A percentile compares a stretch with the other conserved stretches of the same genome.
Conservation (phyloP, 352 stramenopile species). For the Pythium dissimile region DNA sequence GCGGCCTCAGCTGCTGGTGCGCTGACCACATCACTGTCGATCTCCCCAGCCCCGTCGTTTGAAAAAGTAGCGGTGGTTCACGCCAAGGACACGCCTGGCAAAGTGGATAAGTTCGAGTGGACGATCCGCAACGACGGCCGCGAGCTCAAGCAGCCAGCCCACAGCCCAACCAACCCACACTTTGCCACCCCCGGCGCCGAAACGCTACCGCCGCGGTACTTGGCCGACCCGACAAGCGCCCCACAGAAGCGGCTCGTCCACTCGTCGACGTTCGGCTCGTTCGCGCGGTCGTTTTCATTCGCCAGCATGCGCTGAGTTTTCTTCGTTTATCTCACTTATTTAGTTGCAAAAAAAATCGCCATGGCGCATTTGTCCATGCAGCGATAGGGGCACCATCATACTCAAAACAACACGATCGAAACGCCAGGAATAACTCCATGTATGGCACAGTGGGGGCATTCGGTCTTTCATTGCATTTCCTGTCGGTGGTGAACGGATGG, state of each 20-base stretch:
- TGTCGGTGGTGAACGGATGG: too few species aligned
- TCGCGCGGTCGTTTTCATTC: slow-evolving; percentile 78
- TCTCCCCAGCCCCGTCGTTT: slow-evolving; percentile 56
- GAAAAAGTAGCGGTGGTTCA: slow-evolving; percentile 55
- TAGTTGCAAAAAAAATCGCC: too few species aligned
- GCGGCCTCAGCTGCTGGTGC: neutral
- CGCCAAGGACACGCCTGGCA: slow-evolving; percentile 45
- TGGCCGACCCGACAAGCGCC: slow-evolving; percentile 39
- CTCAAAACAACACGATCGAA: too few species aligned
- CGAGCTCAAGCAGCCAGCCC: too few species aligned
- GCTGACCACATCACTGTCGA: slow-evolving; percentile 17
- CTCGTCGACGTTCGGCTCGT: slow-evolving; percentile 75
- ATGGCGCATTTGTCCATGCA: too few species aligned
- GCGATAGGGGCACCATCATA: neutral
- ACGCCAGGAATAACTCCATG: neutral
- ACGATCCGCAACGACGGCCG: slow-evolving; percentile 27
- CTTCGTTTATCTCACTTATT: slow-evolving; percentile 3
- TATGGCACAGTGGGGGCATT: neutral
- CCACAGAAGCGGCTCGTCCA: slow-evolving; percentile 73
- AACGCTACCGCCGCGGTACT: slow-evolving; percentile 62
- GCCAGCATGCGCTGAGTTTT: slow-evolving; percentile 2
- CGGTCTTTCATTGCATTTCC: too few species aligned
- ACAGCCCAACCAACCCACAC: neutral
- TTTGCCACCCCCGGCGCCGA: neutral
- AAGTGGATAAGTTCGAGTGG: slow-evolving; percentile 61